A percentile compares a stretch with the other conserved stretches of the same genome.
phyloP scores from a whole-genome alignment of 1,284 basidiomycete genomes.

The Tranzscheliella williamsii region DNA sequence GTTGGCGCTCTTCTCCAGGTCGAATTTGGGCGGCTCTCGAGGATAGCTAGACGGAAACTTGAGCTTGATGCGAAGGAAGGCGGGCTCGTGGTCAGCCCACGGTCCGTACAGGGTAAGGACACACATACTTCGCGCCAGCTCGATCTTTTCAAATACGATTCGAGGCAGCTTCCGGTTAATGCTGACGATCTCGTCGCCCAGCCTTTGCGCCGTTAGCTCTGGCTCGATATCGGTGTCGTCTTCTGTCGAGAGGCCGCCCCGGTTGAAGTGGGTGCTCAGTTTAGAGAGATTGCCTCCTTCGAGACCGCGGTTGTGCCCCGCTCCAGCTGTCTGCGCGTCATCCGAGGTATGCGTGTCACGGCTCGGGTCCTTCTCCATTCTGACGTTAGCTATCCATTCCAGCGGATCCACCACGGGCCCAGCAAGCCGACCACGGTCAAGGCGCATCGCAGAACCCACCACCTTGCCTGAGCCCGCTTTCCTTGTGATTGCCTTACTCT shows the following conservation, averaged over 20 bases:
- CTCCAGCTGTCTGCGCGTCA: no score
- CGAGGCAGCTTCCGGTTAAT: conserved; percentile 44
- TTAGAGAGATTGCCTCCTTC: not conserved
- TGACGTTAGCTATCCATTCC: conserved; percentile 47
- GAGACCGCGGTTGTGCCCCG: not conserved
- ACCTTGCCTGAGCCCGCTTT: conserved; percentile 4
- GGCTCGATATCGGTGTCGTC: conserved; percentile 23
- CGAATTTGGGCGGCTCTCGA: conserved; percentile 38
- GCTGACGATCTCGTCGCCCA: conserved; percentile 47
- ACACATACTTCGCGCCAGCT: conserved; percentile 46
- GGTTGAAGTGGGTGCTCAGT: not conserved
- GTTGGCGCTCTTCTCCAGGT: conserved; percentile 53
- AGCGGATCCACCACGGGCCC: conserved; percentile 38
- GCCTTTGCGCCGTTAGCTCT: conserved; percentile 22
- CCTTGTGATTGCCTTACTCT: not conserved
- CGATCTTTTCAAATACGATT: conserved; percentile 50
- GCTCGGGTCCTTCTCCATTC: conserved; percentile 32
- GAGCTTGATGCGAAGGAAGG: conserved; percentile 52
- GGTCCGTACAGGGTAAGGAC: conserved; percentile 54
- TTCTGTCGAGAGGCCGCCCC: conserved; percentile 13
- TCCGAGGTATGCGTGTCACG: conserved; percentile 2
- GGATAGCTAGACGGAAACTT: conserved; percentile 52
- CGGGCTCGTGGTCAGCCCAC: conserved; percentile 48
- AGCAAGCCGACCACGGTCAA: conserved; percentile 23
- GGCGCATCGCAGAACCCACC: conserved; percentile 30